phyloP scores from a whole-genome alignment of 169 alveolate species.

The Blepharisma undulans region DNA sequence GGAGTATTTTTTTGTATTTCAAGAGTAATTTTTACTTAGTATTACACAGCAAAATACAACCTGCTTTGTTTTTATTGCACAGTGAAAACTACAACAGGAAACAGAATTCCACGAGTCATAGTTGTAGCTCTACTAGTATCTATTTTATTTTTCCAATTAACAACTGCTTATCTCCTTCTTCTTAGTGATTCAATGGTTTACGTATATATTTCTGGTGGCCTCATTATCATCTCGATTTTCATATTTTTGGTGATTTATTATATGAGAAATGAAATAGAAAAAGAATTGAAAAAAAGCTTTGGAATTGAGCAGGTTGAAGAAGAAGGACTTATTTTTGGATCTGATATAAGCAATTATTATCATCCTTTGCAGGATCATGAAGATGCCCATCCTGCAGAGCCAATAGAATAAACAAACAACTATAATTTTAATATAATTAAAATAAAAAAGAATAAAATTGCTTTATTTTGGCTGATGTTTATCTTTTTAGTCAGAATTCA shows the following conservation, averaged over 20 bases:
- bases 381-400: neutral
- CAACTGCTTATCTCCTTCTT: neutral
- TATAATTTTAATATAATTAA: no score
- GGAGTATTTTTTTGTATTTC: conserved; percentile 1
- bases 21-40: neutral
- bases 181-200: neutral
- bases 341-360: conserved; percentile 17
- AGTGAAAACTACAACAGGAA: conserved; percentile 29
- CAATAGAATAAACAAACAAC: neutral
- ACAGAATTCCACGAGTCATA: neutral
- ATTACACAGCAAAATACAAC: conserved; percentile 35
- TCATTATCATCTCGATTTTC: neutral
- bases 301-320: neutral
- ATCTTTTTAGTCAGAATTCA: no score
- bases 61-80: conserved; percentile 36
- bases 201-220: neutral
- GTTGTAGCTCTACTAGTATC: neutral
- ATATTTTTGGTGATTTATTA: neutral
- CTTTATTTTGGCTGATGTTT: no score
- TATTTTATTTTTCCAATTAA: neutral
- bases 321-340: conserved; percentile 15
- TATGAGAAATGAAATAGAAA: neutral
- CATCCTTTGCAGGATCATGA: neutral
- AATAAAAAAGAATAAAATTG: no score
- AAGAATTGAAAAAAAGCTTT: neutral